Conservation (phyloP, 1,139 yeast species). For the Lodderomyces elongisporus region DNA sequence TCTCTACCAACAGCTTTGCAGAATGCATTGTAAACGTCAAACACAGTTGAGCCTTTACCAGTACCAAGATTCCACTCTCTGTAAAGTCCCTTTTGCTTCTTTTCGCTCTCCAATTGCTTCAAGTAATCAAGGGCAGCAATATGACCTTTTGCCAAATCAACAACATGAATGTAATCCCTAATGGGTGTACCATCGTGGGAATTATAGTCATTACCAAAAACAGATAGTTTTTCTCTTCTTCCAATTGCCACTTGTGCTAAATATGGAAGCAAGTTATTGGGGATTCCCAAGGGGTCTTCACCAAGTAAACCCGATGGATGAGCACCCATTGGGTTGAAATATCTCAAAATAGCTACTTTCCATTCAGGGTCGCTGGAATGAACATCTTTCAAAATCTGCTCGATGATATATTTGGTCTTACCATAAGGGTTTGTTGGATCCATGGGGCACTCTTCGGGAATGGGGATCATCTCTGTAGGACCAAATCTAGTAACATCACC, state of each 20-base stretch:
- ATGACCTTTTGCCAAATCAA: constrained; percentile 80
- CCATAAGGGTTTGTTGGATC: constrained; percentile 81
- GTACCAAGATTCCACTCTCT: constrained; percentile 85
- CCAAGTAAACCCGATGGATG: constrained; percentile 79
- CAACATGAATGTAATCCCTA: constrained; percentile 77
- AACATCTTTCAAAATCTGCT: constrained; percentile 56
- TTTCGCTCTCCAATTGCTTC: constrained; percentile 24
- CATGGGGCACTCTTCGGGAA: constrained; percentile 74
- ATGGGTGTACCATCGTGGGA: constrained; percentile 79
- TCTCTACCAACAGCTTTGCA: constrained; percentile 63
- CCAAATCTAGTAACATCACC: constrained; percentile 77
- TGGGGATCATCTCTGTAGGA: constrained; percentile 58
- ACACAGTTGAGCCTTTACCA: constrained; percentile 73
- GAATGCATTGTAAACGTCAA: constrained; percentile 67
- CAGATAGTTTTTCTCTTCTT: constrained; percentile 56
- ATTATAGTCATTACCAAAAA: constrained; percentile 66
- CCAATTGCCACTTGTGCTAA: constrained; percentile 78
- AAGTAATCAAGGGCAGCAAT: constrained; percentile 65
- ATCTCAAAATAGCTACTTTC: constrained; percentile 66
- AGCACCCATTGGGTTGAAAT: constrained; percentile 83
- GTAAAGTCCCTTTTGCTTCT: constrained; percentile 52
- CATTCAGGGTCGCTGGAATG: constrained; percentile 43
- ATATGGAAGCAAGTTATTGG: constrained; percentile 71
- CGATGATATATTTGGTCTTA: constrained; percentile 62
- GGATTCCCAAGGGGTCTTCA: constrained; percentile 75